These are phyloP conservation scores for Trypanosoma grayi DNA, from an alignment of 208 protist genomes.

Conservation along the genomic window DNA sequence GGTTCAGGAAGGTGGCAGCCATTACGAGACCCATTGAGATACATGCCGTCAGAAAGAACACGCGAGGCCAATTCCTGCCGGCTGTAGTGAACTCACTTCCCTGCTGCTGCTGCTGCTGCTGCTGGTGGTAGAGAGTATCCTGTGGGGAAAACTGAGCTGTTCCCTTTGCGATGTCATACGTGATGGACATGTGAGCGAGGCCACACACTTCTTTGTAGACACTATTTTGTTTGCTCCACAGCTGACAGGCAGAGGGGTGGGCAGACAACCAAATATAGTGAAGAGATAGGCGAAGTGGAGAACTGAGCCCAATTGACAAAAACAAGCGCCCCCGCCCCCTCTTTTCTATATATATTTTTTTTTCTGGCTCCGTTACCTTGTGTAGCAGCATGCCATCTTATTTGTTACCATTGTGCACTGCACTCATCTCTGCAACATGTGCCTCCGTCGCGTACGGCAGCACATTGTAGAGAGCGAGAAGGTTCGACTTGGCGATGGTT, in stretches of 20 bases:
- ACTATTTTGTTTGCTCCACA: too few relatives aligned
- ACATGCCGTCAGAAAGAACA: conserved; percentile 34
- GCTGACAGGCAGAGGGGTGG: too few relatives aligned
- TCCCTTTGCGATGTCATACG: not conserved
- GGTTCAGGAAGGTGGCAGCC: not conserved
- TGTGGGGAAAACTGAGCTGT: not conserved
- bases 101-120: not conserved
- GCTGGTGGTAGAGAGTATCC: not conserved
- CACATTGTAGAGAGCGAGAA: conserved; percentile 58
- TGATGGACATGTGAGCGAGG: not conserved
- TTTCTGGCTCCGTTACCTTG: not conserved
- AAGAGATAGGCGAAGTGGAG: too few relatives aligned
- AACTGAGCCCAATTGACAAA: too few relatives aligned
- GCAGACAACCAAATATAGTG: too few relatives aligned
- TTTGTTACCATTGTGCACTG: not conserved
- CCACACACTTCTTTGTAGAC: too few relatives aligned
- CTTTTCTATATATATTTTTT: conserved; percentile 3
- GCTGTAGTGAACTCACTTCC: not conserved
- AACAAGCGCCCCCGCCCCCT: too few relatives aligned
- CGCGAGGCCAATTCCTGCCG: conserved; percentile 40
- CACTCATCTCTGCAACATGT: conserved; percentile 3
- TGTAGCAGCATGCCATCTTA: not conserved
- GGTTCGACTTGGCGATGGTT: conserved; percentile 12
- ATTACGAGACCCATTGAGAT: conserved; percentile 22
- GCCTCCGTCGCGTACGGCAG: conserved; percentile 59